These are phyloP conservation scores for Cryphonectria parasitica DNA, from an alignment of 2,329 filamentous ascomycete species.

Conservation along the genomic window DNA sequence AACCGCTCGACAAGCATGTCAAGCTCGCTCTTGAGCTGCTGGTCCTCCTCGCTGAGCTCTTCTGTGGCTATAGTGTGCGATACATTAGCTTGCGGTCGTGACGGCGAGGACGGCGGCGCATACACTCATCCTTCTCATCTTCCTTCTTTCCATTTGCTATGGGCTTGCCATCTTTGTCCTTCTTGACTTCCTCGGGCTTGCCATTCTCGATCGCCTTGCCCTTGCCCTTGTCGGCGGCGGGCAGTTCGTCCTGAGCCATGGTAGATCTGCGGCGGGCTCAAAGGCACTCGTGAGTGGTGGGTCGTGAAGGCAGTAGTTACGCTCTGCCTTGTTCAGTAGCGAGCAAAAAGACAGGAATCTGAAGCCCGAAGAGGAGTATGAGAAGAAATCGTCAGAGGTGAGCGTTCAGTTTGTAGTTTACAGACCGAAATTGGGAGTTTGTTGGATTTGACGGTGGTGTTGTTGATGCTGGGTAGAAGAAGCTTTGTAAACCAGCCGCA, in stretches of 20 bases:
- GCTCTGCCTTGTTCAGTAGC: conserved; percentile 33
- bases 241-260: conserved; percentile 93
- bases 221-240: conserved; percentile 93
- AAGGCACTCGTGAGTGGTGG: conserved; percentile 6
- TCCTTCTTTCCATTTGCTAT: conserved; percentile 77
- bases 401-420: background rate
- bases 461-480: conserved; percentile 31
- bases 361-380: conserved; percentile 8
- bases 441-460: conserved; percentile 20
- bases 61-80: conserved; percentile 57
- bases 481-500: conserved; percentile 31
- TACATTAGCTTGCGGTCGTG: conserved; percentile 43
- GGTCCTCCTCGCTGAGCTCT: conserved; percentile 96
- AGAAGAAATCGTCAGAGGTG: background rate
- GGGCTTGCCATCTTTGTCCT: conserved; percentile 72
- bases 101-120: conserved; percentile 34
- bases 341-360: conserved; percentile 30
- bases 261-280: conserved; percentile 26
- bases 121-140: conserved; percentile 63
- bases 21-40: conserved; percentile 96
- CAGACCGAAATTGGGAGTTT: background rate
- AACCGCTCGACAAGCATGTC: conserved; percentile 97
- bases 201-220: conserved; percentile 77
- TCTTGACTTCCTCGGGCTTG: conserved; percentile 61
- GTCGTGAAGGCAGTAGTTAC: conserved; percentile 29